Evolutionary conservation across 495 filamentous ascomycete species (phyloP), one percentile per base, ranked within the genome.

Genomic region (Trichocladium uniseriatum): DNA sequence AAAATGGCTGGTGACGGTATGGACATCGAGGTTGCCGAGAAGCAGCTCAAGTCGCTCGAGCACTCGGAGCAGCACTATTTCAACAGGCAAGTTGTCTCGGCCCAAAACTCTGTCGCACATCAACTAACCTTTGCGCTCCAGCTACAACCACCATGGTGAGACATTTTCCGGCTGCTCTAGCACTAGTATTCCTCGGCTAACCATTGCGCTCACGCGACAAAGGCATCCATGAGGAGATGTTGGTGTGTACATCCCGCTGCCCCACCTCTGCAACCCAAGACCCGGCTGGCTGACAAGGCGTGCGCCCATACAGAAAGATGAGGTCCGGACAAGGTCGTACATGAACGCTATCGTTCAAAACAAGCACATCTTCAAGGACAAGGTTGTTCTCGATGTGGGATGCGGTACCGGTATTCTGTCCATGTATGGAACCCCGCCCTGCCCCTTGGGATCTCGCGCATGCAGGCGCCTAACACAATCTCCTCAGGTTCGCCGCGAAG

Each of bases 221-320:
- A 94, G 88, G 89, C 63, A 95, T 96, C 57, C 89, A 96, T 62
- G 89, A 96, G 75, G 89, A 96, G 70, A 96, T 96, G 89, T 72
- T 96, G 79, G 89, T 95, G 72, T 69, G 86, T 84, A 57, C 24
- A 13, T 21, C 48, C 42, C 32, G 40, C 39, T 38, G 32, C 41
- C 35, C 48, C 36, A 10, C 42, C 41, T 39, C 13, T 20, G 11
- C 31, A 29, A 5, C 22, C 24, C 18, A 15, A 22, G 14, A 5
- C 22, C 6, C 16, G n/a, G 22, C 13, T 32, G 15, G 44, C 52
- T 67, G 45, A 64, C 41, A 44, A 43, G 34, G 46, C 28, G 38
- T 38, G 38, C 43, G 28, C 36, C 24, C 6, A 24, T 34, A 41
- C 64, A 95, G 87, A 96, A 95, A 84, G 92, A 98, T 76, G 94